Conservation (phyloP, 805 yeast species). For the Candida glaebosa region DNA sequence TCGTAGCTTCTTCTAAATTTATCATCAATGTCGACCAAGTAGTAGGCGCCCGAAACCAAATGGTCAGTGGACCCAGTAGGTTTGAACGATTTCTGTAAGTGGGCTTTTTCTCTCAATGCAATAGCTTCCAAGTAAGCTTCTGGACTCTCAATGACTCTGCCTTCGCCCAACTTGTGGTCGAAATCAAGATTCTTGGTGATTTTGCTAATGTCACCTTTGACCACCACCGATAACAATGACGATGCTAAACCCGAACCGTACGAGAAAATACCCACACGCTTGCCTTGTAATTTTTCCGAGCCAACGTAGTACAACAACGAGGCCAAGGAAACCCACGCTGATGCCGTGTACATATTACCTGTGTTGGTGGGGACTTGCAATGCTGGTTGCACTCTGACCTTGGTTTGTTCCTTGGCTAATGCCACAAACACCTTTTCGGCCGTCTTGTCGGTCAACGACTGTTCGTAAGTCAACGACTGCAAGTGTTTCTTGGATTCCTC, state of each 20-base stretch:
- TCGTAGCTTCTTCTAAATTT: slow-evolving; percentile 82
- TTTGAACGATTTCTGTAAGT: slow-evolving; percentile 70
- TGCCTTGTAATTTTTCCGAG: slow-evolving; percentile 67
- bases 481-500: slow-evolving; percentile 51
- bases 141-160: slow-evolving; percentile 69
- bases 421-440: slow-evolving; percentile 84
- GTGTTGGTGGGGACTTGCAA: slow-evolving; percentile 89
- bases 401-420: slow-evolving; percentile 64
- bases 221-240: slow-evolving; percentile 73
- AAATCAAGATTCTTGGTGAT: slow-evolving; percentile 66
- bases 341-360: slow-evolving; percentile 97
- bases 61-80: slow-evolving; percentile 79
- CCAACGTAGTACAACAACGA: slow-evolving; percentile 78
- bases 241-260: slow-evolving; percentile 98
- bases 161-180: slow-evolving; percentile 57
- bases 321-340: slow-evolving; percentile 81
- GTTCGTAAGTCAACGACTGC: slow-evolving; percentile 63
- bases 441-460: slow-evolving; percentile 71
- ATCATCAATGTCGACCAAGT: slow-evolving; percentile 80
- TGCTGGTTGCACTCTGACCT: slow-evolving; percentile 73
- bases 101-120: slow-evolving; percentile 84
- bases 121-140: slow-evolving; percentile 78
- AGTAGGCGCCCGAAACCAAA: slow-evolving; percentile 74
- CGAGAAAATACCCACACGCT: slow-evolving; percentile 89
- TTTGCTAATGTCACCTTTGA: slow-evolving; percentile 74